Conservation (phyloP, 495 filamentous ascomycete species). For the Xanthoparmelia taractica region DNA sequence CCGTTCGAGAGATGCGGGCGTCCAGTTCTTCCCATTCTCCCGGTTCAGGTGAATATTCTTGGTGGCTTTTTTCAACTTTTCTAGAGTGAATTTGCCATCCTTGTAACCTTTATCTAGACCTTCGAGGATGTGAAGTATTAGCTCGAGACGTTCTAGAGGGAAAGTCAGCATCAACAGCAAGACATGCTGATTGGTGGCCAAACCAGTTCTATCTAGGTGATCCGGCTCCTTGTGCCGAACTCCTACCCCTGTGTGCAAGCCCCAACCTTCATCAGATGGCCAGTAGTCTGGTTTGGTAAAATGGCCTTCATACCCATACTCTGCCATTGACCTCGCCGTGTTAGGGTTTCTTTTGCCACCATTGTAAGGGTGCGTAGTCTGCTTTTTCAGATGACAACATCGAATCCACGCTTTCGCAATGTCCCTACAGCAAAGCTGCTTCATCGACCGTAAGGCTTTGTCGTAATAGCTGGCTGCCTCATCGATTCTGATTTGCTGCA, state of each 20-base stretch:
- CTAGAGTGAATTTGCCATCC: constrained; percentile 13
- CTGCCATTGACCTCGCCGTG: neutral
- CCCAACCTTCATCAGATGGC: constrained; percentile 45
- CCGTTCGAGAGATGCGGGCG: neutral
- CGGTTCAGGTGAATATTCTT: constrained; percentile 4
- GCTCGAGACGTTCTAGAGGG: constrained; percentile 15
- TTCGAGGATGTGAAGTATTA: constrained; percentile 12
- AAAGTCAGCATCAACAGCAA: constrained; percentile 1
- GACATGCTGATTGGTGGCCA: too few species aligned
- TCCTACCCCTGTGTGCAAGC: constrained; percentile 18
- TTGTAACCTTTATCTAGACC: neutral
- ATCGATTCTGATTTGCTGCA: neutral
- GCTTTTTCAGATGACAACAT: constrained; percentile 29
- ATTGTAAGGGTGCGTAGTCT: constrained; percentile 75
- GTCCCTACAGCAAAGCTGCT: constrained; percentile 36
- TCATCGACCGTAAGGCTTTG: neutral
- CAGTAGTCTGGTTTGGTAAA: constrained; percentile 72
- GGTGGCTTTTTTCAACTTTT: constrained; percentile 15
- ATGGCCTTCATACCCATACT: constrained; percentile 32
- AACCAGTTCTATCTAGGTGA: constrained; percentile 69
- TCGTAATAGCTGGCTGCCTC: neutral
- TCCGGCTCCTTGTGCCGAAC: constrained; percentile 74
- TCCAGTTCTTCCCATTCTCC: neutral
- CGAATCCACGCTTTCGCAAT: constrained; percentile 19
- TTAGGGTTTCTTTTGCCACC: constrained; percentile 35